Evolutionary conservation across 129 eudicot genomes (phyloP).

Genomic region (Heracleum sosnowskyi): DNA sequence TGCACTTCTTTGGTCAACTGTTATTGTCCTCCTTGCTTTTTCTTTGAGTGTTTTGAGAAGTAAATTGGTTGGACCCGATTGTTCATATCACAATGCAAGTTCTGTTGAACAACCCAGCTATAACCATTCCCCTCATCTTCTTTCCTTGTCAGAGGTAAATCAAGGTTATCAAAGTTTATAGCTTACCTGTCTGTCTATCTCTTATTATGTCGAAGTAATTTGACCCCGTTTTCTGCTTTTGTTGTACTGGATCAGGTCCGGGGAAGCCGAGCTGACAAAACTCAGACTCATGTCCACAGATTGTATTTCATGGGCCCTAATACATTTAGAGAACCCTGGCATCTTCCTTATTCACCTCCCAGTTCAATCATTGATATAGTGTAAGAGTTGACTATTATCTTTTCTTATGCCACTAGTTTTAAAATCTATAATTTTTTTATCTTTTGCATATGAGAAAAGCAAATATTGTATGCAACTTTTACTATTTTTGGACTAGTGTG

Average conservation of each 20-base stretch:
- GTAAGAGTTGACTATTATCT: conserved; percentile 34
- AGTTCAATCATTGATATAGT: conserved; percentile 66
- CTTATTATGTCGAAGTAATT: conserved; percentile 2
- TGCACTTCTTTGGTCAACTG: conserved; percentile 43
- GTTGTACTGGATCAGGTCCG: conserved; percentile 43
- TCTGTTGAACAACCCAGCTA: conserved; percentile 41
- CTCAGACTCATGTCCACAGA: conserved; percentile 72
- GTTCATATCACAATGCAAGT: conserved; percentile 31
- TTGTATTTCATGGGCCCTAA: conserved; percentile 95
- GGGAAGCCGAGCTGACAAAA: conserved; percentile 74
- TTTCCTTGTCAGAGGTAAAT: conserved; percentile 81
- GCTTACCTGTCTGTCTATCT: neutral
- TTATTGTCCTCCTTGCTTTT: conserved; percentile 47
- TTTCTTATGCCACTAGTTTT: neutral
- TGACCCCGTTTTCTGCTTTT: neutral
- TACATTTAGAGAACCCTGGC: conserved; percentile 94
- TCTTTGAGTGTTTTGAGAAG: conserved; percentile 50
- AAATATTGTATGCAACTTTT: neutral
- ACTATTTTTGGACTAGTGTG: neutral
- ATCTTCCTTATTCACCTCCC: conserved; percentile 91
- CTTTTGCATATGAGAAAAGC: neutral
- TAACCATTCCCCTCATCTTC: conserved; percentile 75
- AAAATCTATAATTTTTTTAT: neutral
- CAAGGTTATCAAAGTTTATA: conserved; percentile 1
- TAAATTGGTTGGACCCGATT: conserved; percentile 51